Evolutionary conservation across 2,329 filamentous ascomycete genomes (phyloP).

Genomic region (Aureobasidium sp.): DNA sequence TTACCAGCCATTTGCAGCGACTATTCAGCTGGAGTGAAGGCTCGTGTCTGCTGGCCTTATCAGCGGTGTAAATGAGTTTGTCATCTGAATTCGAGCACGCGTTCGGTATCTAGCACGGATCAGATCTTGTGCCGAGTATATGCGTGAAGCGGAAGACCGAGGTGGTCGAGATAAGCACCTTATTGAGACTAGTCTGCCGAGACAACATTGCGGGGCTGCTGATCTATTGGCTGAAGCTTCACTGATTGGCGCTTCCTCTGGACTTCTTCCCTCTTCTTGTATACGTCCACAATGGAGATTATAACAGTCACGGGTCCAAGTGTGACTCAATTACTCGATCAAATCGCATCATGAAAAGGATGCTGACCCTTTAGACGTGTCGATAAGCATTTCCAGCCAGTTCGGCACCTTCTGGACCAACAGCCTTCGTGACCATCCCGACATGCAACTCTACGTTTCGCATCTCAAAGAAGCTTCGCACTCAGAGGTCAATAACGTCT

Average conservation of each 20-base stretch:
- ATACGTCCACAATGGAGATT: neutral
- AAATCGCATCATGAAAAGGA: neutral
- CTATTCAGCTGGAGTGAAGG: slow-evolving; percentile 4
- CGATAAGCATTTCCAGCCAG: neutral
- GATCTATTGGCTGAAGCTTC: neutral
- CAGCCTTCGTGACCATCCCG: neutral
- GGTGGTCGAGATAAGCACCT: neutral
- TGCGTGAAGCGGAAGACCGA: neutral
- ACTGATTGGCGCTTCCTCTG: neutral
- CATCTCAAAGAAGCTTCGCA: neutral
- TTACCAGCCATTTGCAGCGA: slow-evolving; percentile 26
- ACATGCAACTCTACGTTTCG: neutral
- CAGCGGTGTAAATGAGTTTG: neutral
- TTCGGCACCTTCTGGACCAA: neutral
- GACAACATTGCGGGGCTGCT: neutral
- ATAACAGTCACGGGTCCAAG: neutral
- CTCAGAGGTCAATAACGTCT: neutral
- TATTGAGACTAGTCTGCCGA: neutral
- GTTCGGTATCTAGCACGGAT: neutral
- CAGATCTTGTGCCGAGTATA: neutral
- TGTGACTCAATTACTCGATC: neutral
- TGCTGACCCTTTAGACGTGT: neutral
- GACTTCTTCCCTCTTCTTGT: slow-evolving; percentile 1
- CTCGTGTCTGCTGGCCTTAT: neutral
- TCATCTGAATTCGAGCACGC: neutral